phyloP scores from a whole-genome alignment of 2,329 filamentous ascomycete genomes.

The Fusarium avenaceum region DNA sequence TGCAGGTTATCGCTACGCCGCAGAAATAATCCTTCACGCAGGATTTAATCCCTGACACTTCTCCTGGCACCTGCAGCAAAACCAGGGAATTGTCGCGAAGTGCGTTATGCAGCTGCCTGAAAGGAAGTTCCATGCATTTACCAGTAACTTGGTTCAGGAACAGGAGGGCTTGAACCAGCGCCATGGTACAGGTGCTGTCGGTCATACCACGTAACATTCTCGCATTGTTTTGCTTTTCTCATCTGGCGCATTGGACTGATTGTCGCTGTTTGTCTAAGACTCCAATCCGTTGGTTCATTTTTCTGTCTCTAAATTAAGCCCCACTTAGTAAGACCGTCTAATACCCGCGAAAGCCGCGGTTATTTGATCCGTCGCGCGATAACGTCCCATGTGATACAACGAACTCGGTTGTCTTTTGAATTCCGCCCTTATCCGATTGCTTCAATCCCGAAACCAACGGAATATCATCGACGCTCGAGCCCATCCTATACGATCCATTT shows the following conservation, averaged over 20 bases:
- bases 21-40: not conserved
- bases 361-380: not conserved
- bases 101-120: not conserved
- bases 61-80: not conserved
- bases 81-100: not conserved
- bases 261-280: not conserved
- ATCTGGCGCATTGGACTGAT: too few relatives aligned
- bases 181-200: not conserved
- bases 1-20: too few relatives aligned
- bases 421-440: not conserved
- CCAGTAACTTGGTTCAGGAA: conserved; percentile 9
- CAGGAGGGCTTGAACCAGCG: conserved; percentile 1
- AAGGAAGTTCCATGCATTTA: not conserved
- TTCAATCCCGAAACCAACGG: conserved; percentile 39
- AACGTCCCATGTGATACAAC: conserved; percentile 8
- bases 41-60: conserved; percentile 7
- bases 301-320: too few relatives aligned
- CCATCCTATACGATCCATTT: conserved; percentile 21
- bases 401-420: conserved; percentile 32
- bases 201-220: not conserved
- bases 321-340: not conserved
- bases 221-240: not conserved
- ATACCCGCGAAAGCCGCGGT: not conserved
- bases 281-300: not conserved
- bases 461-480: conserved; percentile 47